phyloP scores from a whole-genome alignment of 2,329 filamentous ascomycete species.

The Arthrobotrys musiformis region DNA sequence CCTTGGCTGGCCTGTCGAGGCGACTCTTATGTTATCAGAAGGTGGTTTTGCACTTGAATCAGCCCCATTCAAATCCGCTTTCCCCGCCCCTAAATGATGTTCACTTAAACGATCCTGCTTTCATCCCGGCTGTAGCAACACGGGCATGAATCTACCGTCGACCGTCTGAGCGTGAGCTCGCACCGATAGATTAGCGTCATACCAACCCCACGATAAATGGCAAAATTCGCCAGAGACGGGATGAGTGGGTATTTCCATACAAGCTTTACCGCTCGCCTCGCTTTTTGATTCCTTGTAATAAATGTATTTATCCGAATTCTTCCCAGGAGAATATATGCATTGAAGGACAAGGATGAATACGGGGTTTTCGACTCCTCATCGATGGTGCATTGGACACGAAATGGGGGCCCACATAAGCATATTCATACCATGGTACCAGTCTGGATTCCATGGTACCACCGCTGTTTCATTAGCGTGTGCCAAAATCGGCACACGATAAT shows the following conservation, averaged over 20 bases:
- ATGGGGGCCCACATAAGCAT: neutral
- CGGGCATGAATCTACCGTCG: neutral
- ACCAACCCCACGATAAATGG: neutral
- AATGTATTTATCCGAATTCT: conserved; percentile 9
- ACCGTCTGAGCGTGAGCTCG: neutral
- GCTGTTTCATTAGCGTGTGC: neutral
- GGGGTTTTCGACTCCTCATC: neutral
- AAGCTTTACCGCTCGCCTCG: neutral
- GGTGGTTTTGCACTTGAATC: neutral
- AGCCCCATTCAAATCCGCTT: neutral
- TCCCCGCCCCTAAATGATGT: neutral
- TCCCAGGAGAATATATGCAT: neutral
- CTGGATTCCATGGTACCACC: neutral
- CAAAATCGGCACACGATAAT: neutral
- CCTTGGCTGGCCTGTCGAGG: neutral
- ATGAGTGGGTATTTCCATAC: neutral
- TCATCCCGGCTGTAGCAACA: neutral
- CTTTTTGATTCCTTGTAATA: neutral
- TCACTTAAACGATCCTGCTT: neutral
- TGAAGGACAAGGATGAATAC: neutral
- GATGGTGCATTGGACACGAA: neutral
- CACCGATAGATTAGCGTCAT: neutral
- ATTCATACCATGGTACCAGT: neutral
- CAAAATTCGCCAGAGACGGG: conserved; percentile 2
- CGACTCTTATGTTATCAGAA: neutral